phyloP scores from a whole-genome alignment of 352 stramenopile species.

The Phytopythium delawarense region DNA sequence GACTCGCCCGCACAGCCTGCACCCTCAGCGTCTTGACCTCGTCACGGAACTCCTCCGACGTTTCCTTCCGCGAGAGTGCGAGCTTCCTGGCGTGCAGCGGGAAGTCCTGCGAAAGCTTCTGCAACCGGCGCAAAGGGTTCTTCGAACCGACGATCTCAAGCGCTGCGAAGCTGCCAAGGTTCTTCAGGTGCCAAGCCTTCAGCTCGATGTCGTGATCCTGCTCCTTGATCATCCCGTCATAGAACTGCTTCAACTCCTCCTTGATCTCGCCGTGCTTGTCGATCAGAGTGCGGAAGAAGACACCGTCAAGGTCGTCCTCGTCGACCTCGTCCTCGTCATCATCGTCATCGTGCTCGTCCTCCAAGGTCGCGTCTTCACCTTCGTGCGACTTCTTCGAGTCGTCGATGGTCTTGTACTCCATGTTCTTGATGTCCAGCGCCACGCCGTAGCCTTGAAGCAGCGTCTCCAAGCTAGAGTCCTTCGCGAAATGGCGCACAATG shows the following conservation, averaged over 20 bases:
- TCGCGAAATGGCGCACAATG: constrained; percentile 78
- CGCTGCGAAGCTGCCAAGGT: constrained; percentile 82
- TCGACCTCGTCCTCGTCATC: constrained; percentile 36
- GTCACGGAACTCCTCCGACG: constrained; percentile 43
- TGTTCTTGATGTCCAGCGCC: constrained; percentile 95
- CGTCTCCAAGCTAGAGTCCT: constrained; percentile 63
- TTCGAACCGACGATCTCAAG: constrained; percentile 66
- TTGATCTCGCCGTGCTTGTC: constrained; percentile 38
- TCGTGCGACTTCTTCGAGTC: constrained; percentile 73
- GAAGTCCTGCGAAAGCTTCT: constrained; percentile 88
- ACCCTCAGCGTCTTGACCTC: constrained; percentile 34
- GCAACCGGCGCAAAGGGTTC: constrained; percentile 74
- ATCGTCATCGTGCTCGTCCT: constrained; percentile 31
- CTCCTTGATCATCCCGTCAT: constrained; percentile 46
- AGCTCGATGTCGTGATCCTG: constrained; percentile 39
- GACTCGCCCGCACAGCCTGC: constrained; percentile 22
- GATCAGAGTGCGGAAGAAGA: constrained; percentile 59
- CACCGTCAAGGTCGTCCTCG: constrained; percentile 62
- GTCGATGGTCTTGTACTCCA: constrained; percentile 96
- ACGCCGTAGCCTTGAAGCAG: constrained; percentile 91
- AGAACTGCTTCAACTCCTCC: constrained; percentile 46
- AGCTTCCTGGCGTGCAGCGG: constrained; percentile 78
- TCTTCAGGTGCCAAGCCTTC: constrained; percentile 87
- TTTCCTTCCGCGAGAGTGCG: constrained; percentile 53
- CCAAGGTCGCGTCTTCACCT: constrained; percentile 20